phyloP scores from a whole-genome alignment of 2,329 filamentous ascomycete genomes.

The Hawksworthiomyces lignivorus region DNA sequence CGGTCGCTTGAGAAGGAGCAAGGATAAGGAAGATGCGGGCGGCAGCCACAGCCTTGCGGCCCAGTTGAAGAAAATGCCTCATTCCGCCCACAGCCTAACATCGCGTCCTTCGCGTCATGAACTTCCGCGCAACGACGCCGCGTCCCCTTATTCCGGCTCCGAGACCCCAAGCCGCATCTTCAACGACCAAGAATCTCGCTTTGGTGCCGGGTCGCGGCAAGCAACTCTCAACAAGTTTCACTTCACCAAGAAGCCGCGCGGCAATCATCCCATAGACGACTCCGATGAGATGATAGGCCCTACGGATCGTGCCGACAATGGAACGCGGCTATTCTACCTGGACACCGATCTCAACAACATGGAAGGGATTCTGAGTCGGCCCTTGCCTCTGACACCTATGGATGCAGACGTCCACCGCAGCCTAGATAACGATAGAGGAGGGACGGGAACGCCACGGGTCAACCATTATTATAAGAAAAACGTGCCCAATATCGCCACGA shows the following conservation, averaged over 20 bases:
- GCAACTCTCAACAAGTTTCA: slow-evolving; percentile 54
- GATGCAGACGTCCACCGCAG: slow-evolving; percentile 42
- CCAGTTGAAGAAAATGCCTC: slow-evolving; percentile 39
- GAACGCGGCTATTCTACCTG: slow-evolving; percentile 63
- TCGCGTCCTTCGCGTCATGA: slow-evolving; percentile 43
- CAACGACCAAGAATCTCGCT: slow-evolving; percentile 22
- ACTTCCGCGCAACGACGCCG: slow-evolving; percentile 28
- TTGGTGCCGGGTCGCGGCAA: slow-evolving; percentile 27
- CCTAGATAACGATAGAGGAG: slow-evolving; percentile 29
- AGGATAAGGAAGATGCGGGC: slow-evolving; percentile 40
- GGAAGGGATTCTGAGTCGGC: slow-evolving; percentile 78
- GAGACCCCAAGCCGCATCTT: slow-evolving; percentile 20
- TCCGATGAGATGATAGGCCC: slow-evolving; percentile 52
- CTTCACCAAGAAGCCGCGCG: slow-evolving; percentile 50
- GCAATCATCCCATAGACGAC: slow-evolving; percentile 40
- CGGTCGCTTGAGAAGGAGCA: slow-evolving; percentile 45
- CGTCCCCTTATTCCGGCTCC: slow-evolving; percentile 12
- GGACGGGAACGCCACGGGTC: slow-evolving; percentile 3
- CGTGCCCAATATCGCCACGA: slow-evolving; percentile 16
- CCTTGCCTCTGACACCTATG: slow-evolving; percentile 63
- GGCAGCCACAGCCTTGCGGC: slow-evolving; percentile 18
- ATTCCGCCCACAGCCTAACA: slow-evolving; percentile 46
- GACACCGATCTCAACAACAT: slow-evolving; percentile 87
- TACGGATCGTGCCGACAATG: slow-evolving; percentile 44
- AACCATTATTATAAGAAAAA: slow-evolving; percentile 15